phyloP scores from a whole-genome alignment of 306 rosid species.

The Acacia crassicarpa region DNA sequence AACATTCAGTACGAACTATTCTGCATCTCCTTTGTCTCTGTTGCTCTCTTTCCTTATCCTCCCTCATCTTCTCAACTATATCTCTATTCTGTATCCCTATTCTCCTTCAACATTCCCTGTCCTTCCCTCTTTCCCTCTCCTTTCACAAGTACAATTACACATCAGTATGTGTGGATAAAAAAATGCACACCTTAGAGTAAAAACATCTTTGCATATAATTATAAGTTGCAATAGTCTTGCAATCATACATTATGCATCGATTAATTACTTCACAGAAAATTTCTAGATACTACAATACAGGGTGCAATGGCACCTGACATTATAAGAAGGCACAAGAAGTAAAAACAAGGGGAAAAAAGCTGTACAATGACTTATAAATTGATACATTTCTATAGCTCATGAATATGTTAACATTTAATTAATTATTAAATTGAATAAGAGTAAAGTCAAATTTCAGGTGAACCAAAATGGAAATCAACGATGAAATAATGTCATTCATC shows the following conservation, averaged over 20 bases:
- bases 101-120: too few species aligned
- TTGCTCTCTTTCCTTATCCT: too few species aligned
- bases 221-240: conserved; percentile 10
- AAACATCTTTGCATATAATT: neutral
- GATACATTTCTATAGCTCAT: neutral
- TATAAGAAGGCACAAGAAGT: neutral
- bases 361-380: neutral
- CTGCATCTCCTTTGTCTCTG: too few species aligned
- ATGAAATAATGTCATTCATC: neutral
- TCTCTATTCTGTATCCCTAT: too few species aligned
- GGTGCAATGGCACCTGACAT: neutral
- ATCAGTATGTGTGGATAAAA: neutral
- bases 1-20: too few species aligned
- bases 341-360: too few species aligned
- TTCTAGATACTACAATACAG: neutral
- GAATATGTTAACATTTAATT: neutral
- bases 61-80: too few species aligned
- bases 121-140: too few species aligned
- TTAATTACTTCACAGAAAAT: neutral
- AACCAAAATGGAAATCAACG: neutral
- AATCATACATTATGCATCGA: neutral
- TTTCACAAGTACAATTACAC: too few species aligned
- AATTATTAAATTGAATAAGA: neutral
- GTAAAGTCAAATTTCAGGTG: neutral
- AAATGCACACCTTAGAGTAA: neutral